Conservation (phyloP, 176 grass and related monocot genomes). For the Chrysopogon serrulatus region DNA sequence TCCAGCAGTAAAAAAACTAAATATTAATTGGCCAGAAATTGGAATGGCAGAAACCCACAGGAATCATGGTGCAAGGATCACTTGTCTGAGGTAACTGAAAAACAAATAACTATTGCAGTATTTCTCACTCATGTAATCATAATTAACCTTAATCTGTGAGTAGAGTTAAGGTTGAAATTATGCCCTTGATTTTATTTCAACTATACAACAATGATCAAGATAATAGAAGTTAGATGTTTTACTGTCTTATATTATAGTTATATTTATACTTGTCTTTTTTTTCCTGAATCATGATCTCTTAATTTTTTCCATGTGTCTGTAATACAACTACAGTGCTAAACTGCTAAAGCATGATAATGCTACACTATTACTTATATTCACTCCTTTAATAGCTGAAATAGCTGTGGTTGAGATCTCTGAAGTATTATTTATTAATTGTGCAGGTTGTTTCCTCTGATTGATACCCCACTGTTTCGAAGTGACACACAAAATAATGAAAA, state of each 20-base stretch:
- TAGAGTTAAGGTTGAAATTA: background rate
- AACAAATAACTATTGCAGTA: background rate
- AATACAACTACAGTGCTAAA: background rate
- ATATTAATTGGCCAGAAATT: constrained; percentile 11
- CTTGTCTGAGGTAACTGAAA: constrained; percentile 60
- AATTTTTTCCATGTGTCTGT: background rate
- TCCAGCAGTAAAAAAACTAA: constrained; percentile 33
- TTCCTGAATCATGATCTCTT: background rate
- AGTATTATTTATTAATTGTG: background rate
- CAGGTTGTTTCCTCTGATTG: constrained; percentile 69
- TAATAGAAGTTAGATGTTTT: background rate
- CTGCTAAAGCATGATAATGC: background rate
- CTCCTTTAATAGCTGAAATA: background rate
- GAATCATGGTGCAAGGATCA: constrained; percentile 77
- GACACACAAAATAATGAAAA: constrained; percentile 52
- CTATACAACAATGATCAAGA: background rate
- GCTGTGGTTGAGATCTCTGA: background rate
- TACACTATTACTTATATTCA: background rate
- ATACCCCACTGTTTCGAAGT: constrained; percentile 69
- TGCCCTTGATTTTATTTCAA: background rate
- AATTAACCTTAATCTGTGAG: background rate
- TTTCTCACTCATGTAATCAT: constrained; percentile 17
- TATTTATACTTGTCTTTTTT: background rate
- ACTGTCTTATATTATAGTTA: background rate
- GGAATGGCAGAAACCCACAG: constrained; percentile 35